Evolutionary conservation across 192 early-diverging fungal species (phyloP), one percentile per base, ranked within the genome.

Genomic region (Thamnidium elegans): DNA sequence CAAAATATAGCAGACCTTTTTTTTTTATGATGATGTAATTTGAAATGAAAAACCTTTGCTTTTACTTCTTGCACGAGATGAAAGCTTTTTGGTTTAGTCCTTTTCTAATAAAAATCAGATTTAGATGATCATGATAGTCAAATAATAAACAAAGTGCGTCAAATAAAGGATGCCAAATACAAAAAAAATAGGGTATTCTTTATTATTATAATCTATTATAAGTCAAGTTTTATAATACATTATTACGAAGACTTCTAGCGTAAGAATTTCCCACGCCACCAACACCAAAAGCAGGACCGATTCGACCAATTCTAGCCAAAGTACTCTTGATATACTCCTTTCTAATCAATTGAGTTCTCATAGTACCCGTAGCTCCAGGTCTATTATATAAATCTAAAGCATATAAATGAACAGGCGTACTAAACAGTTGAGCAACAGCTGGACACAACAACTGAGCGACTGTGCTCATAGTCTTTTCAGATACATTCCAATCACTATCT

Each of bases 321-420:
- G 70, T 51, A n/a, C 70, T 76, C 45, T 76, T 78, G 11, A 72
- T 10, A 66, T 80, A 80, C 39, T 67, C 63, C 36, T 26, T 58
- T 31, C 34, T 23, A 32, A 80, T 58, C 14, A 73, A 58, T n/a
- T 32, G 34, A 13, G 54, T 3, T 4, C 78, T 60, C n/a, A 69
- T 45, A 10, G 10, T 3, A 2, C 39, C 1, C 15, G 42, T 51
- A 9, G 42, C 53, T 3, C 31, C 15, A 1, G 69, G 63, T 13
- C 74, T 55, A 58, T 80, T 80, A 58, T 80, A 80, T 20, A 76
- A 19, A 74, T 80, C 76, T 3, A 80, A 61, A n/a, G 70, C 79
- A 1, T 66, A 48, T n/a, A 80, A 55, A 69, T 80, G 79, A 7
- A 80, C 47, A 21, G 73, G 66, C 3, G 77, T 76, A 31, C 67